Evolutionary conservation across 306 rosid species (phyloP), one percentile per base, ranked within the genome.

Genomic region (Sophora flavescens): DNA sequence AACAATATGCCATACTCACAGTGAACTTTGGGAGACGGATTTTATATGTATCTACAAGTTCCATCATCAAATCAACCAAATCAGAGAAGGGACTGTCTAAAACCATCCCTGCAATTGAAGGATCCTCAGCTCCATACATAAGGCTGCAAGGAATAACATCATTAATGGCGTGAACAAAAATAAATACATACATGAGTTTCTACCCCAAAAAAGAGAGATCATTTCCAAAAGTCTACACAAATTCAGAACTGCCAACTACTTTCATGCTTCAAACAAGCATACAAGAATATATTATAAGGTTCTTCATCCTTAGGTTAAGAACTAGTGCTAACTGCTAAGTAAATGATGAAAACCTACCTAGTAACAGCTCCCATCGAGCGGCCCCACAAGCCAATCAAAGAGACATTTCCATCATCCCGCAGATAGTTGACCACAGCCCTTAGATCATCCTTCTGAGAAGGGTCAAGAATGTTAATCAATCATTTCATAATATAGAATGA

Each of bases 281-380:
- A 22, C 39, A 44, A 42, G 70, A 60, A 57, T 33, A 67, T 48
- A 45, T 30, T 48, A 32, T 72, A 47, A 70, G 58, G 41, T 71
- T 41, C 36, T 59, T 68, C 64, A 42, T 63, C 28, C 73, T 60
- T 57, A n/a, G 30, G 45, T 33, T 68, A 48, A 35, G 60, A 51
- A 45, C 70, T 51, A 53, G 48, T 44, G 17, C 17, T 35, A 60
- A 76, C 36, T 44, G 17, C 17, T 35, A 60, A 76, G 70, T 47
- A 44, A 48, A 85, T 3, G 77, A 70, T 53, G 59, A 81, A 84
- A 83, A 87, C 88, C 93, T 81, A 92, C 99, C 99, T 84, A 48
- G 99, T 92, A 62, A 96, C 99, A 74, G 99, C 97, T 53, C 99
- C 99, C 99, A 96, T 96, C 35, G 99, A 96, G 67, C 99, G 99